A percentile compares a stretch with the other conserved stretches of the same genome.
phyloP scores from a whole-genome alignment of 2,329 filamentous ascomycete species.

The Dothistroma pini region DNA sequence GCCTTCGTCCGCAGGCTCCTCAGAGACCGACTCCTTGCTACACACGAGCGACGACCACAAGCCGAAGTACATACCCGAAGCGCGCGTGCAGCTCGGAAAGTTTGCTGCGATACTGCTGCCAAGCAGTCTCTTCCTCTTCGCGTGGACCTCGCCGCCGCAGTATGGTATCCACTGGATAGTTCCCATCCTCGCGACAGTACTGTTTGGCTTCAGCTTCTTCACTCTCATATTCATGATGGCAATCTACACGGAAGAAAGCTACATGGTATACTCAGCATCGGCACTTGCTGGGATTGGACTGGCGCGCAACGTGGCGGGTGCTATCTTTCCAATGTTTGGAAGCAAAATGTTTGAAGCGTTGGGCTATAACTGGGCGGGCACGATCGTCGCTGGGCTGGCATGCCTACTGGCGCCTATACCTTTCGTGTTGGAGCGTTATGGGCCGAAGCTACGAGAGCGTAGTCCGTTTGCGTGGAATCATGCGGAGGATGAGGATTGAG shows the following conservation, averaged over 20 bases:
- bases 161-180: conserved; percentile 35
- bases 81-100: conserved; percentile 43
- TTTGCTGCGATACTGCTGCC: conserved; percentile 43
- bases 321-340: conserved; percentile 40
- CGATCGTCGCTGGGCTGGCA: conserved; percentile 40
- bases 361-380: conserved; percentile 39
- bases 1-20: conserved; percentile 18
- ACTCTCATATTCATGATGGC: conserved; percentile 51
- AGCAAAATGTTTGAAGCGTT: conserved; percentile 37
- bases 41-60: conserved; percentile 32
- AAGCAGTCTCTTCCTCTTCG: conserved; percentile 41
- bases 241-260: conserved; percentile 49
- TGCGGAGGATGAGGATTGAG: conserved; percentile 33
- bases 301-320: conserved; percentile 38
- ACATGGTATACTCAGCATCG: conserved; percentile 43
- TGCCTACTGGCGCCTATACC: conserved; percentile 22
- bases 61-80: conserved; percentile 41
- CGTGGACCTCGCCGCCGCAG: conserved; percentile 37
- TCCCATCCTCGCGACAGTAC: conserved; percentile 46
- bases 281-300: conserved; percentile 42
- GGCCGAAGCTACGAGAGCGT: conserved; percentile 34
- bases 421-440: conserved; percentile 33
- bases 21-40: conserved; percentile 31
- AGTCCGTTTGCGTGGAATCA: conserved; percentile 41
- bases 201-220: conserved; percentile 53